Evolutionary conservation across 2,329 filamentous ascomycete genomes (phyloP).

Genomic region (Aspergillus thermomutatus): DNA sequence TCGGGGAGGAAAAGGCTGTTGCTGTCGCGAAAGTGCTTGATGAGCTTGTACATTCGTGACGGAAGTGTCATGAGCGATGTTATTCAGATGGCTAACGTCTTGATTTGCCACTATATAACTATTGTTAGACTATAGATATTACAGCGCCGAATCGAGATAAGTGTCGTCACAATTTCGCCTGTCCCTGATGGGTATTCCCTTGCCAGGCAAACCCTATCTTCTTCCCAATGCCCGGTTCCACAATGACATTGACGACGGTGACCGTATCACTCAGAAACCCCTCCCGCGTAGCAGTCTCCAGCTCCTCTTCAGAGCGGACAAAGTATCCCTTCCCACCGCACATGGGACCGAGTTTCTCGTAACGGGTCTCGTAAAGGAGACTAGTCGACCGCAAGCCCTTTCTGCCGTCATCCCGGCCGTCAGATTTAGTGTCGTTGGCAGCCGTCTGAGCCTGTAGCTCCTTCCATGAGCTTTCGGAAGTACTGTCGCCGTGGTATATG

Average conservation of each 20-base stretch:
- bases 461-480: constrained; percentile 43
- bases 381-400: constrained; percentile 48
- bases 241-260: constrained; percentile 54
- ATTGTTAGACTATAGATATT: constrained; percentile 9
- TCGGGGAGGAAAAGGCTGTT: constrained; percentile 32
- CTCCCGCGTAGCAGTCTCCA: constrained; percentile 49
- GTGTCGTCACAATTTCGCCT: constrained; percentile 23
- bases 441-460: constrained; percentile 42
- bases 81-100: not conserved
- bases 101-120: constrained; percentile 3
- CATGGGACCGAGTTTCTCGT: constrained; percentile 55
- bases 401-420: constrained; percentile 10
- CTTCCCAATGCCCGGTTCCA: constrained; percentile 50
- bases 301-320: constrained; percentile 50
- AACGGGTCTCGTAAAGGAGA: constrained; percentile 53
- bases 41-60: constrained; percentile 7
- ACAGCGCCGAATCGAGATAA: not conserved
- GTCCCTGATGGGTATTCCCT: constrained; percentile 21
- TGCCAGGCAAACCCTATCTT: constrained; percentile 38
- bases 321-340: constrained; percentile 53
- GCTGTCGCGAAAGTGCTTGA: constrained; percentile 30
- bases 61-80: not conserved
- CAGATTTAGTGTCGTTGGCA: constrained; percentile 23
- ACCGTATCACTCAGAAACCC: constrained; percentile 48
- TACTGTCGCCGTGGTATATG: constrained; percentile 47